Evolutionary conservation across 1,284 basidiomycete genomes (phyloP), one percentile per base, ranked within the genome.

Genomic region (Boletellus deceptivus): DNA sequence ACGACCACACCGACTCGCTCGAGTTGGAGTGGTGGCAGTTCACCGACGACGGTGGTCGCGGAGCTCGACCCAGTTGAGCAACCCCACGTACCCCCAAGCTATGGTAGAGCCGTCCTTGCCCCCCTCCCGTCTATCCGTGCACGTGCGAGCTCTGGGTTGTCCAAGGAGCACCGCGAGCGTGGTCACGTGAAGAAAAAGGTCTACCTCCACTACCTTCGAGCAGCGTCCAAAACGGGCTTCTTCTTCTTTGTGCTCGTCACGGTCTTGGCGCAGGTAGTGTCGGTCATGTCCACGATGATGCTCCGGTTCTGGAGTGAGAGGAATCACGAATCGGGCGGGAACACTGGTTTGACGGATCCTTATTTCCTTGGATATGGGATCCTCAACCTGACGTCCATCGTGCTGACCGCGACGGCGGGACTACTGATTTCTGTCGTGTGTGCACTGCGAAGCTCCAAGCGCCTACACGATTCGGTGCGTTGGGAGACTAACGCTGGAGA

Each of bases 281-380:
- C 76, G 0, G 74, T 89, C 25, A 56, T 79, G 13, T 79, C 82
- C 2, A 93, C 86, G 53, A 75, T 89, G 41, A 83, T 87, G 46
- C 73, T 95, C n/a, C 82, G 89, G 46, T 74, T 78, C 46, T 96
- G 92, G 93, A 84, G 86, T 2, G 83, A 91, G 60, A 80, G 84
- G 55, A 96, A 96, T 60, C 75, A 77, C 18, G 73, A 78, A 51
- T 69, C 63, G 0, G 84, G 85, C 11, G 69, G 67, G 37, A 91
- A 90, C 56, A 71, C 72, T 1, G 80, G 78, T 38, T 81, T 85
- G 61, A 31, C 4, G 3, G 71, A 79, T 33, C 72, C 69, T 35
- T 89, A 82, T 59, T 64, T 90, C 22, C 56, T 82, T 16, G 68
- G 78, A 1, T 90, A 89, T 64, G 87, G 86, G 0, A 59, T 77